A percentile compares a stretch with the other conserved stretches of the same genome.
phyloP scores from a whole-genome alignment of 768 basidiomycete genomes.

The Leccinum disarticulatum region DNA sequence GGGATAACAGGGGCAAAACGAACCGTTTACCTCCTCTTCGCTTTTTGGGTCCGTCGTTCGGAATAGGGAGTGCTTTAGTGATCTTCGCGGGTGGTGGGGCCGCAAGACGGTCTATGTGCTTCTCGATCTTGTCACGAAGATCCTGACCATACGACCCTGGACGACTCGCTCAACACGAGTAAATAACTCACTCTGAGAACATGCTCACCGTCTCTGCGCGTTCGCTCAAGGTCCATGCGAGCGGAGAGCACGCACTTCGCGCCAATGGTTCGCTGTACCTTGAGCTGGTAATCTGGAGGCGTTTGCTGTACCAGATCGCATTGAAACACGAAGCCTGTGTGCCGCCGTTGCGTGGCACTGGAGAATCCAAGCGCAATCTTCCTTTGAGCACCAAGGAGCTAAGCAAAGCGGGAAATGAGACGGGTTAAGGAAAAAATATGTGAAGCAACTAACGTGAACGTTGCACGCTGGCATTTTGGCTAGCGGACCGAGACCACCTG shows the following conservation, averaged over 20 bases:
- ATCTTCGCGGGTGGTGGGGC: slow-evolving; percentile 95
- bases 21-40: slow-evolving; percentile 93
- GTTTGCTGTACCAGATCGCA: slow-evolving; percentile 84
- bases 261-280: slow-evolving; percentile 89
- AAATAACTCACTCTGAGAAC: not conserved
- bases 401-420: slow-evolving; percentile 7
- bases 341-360: slow-evolving; percentile 78
- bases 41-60: slow-evolving; percentile 94
- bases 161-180: slow-evolving; percentile 1
- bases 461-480: slow-evolving; percentile 96
- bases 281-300: slow-evolving; percentile 86
- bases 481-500: slow-evolving; percentile 87
- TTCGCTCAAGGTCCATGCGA: slow-evolving; percentile 90
- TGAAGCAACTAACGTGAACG: slow-evolving; percentile 67
- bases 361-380: slow-evolving; percentile 95
- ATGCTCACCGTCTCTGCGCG: slow-evolving; percentile 71
- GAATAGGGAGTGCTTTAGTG: slow-evolving; percentile 88
- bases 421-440: not conserved
- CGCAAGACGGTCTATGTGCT: slow-evolving; percentile 85
- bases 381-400: slow-evolving; percentile 93
- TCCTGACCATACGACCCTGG: slow-evolving; percentile 77
- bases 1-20: slow-evolving; percentile 19
- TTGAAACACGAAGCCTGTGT: slow-evolving; percentile 97
- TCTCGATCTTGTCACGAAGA: slow-evolving; percentile 87
- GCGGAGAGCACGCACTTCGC: slow-evolving; percentile 90